Evolutionary conservation across 495 filamentous ascomycete genomes (phyloP), one percentile per base, ranked within the genome.

Genomic region (Aspergillus biplanus): DNA sequence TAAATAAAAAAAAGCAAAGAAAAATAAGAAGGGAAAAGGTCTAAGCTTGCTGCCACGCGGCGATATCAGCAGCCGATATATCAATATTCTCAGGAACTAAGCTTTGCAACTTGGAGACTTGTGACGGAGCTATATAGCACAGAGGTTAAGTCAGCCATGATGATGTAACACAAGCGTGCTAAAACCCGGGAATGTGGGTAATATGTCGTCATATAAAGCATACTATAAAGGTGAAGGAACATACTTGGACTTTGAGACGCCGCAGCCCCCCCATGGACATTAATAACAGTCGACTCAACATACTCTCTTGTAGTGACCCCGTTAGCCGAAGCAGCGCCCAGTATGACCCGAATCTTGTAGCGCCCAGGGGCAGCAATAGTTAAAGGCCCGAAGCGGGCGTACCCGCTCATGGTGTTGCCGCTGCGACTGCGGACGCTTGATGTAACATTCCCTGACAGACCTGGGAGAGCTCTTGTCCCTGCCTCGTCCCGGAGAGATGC

Each of bases 31-130:
- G 33, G 16, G 32, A 33, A 31, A 21, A 35, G 34, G 1, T 31
- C 11, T 50, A 78, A n/a, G 70, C 68, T 21, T 59, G 50, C 59
- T 78, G 74, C 75, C 77, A 78, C 13, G 59, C 62, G 1, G 69
- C 68, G 56, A 80, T 78, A 27, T 80, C 74, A 4, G 67, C 68
- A 2, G 65, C 52, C 2, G 77, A 70, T 46, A 80, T 77, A 61
- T 74, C 77, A 31, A 78, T 62, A 33, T 77, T 77, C 55, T 80
- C 75, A 31, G 70, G 59, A 13, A 73, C 70, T 31, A 80, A 69
- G 56, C 50, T 65, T 46, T 72, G 73, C 4, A 77, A 65, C 52
- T 60, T 72, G 6, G 65, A 59, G 15, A 76, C 49, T 39, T 75
- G 72, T n/a, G 63, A 39, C 7, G 73, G 60, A 60, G 68, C 77